phyloP scores from a whole-genome alignment of 495 filamentous ascomycete species.

The Xanthoparmelia taractica region DNA sequence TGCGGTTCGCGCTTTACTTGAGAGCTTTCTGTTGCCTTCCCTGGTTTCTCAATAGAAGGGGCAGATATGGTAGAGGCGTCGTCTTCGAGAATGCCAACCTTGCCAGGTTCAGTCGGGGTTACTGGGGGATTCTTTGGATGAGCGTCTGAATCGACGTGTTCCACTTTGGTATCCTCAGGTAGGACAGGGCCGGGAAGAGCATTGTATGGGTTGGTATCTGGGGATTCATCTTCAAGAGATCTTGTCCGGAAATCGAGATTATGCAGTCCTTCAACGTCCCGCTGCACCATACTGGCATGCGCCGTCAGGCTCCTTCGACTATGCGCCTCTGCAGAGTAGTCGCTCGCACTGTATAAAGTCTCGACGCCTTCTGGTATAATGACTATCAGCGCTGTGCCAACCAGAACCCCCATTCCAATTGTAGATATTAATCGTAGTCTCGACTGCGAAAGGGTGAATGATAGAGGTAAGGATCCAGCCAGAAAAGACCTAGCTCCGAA shows the following conservation, averaged over 20 bases:
- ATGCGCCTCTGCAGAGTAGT: constrained; percentile 36
- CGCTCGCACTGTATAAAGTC: constrained; percentile 65
- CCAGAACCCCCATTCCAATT: constrained; percentile 87
- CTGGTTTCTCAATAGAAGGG: constrained; percentile 16
- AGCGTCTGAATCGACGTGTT: constrained; percentile 5
- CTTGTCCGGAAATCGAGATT: constrained; percentile 1
- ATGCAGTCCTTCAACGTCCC: neutral
- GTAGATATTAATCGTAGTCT: constrained; percentile 85
- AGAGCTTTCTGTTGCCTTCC: constrained; percentile 3
- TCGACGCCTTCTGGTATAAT: constrained; percentile 97
- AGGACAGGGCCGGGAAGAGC: constrained; percentile 27
- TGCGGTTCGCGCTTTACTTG: constrained; percentile 45
- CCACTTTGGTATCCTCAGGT: constrained; percentile 17
- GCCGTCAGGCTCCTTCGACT: constrained; percentile 6
- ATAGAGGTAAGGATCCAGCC: constrained; percentile 85
- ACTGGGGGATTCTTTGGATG: constrained; percentile 17
- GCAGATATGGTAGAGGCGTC: constrained; percentile 12
- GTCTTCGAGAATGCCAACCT: constrained; percentile 23
- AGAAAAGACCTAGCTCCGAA: constrained; percentile 68
- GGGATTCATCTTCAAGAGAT: constrained; percentile 8
- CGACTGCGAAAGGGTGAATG: constrained; percentile 79
- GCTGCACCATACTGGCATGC: neutral
- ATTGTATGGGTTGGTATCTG: constrained; percentile 17
- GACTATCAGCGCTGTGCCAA: constrained; percentile 90
- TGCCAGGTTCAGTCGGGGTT: constrained; percentile 27